Percentiles rank a stretch among this genome's conserved stretches.
Evolutionary conservation across 768 basidiomycete species (phyloP).

Genomic region (Mycena chlorophos): DNA sequence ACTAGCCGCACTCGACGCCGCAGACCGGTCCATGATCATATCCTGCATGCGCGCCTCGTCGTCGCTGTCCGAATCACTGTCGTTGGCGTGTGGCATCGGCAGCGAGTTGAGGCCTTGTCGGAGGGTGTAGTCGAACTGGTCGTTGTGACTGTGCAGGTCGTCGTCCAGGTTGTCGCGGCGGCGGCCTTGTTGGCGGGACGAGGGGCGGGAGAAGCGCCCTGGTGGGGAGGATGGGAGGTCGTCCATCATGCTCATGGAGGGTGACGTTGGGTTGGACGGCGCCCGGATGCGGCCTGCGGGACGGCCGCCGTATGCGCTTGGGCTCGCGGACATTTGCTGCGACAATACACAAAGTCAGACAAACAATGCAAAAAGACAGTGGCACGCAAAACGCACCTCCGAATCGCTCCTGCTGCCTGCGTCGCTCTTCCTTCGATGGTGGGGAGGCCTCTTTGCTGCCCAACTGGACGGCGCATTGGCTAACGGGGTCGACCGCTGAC

Average conservation of each 20-base stretch:
- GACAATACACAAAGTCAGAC: slow-evolving; percentile 13
- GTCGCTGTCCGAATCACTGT: slow-evolving; percentile 52
- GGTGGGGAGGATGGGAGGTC: slow-evolving; percentile 42
- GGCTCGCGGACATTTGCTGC: slow-evolving; percentile 42
- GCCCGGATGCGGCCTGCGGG: slow-evolving; percentile 54
- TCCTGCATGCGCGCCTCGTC: slow-evolving; percentile 53
- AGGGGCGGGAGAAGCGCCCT: slow-evolving; percentile 53
- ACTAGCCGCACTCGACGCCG: slow-evolving; percentile 56
- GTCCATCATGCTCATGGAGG: slow-evolving; percentile 31
- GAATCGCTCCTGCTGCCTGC: slow-evolving; percentile 76
- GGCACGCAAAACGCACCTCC: slow-evolving; percentile 63
- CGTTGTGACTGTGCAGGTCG: slow-evolving; percentile 23
- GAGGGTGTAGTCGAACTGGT: slow-evolving; percentile 45
- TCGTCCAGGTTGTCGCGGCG: slow-evolving; percentile 26
- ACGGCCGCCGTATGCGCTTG: slow-evolving; percentile 45
- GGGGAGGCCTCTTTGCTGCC: slow-evolving; percentile 60
- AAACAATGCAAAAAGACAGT: slow-evolving; percentile 7
- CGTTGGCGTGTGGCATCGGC: slow-evolving; percentile 55
- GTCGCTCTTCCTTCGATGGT: slow-evolving; percentile 69
- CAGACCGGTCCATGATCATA: slow-evolving; percentile 57
- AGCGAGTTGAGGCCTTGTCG: slow-evolving; percentile 42
- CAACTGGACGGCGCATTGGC: slow-evolving; percentile 72
- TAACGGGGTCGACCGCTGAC: slow-evolving; percentile 73
- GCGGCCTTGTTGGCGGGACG: slow-evolving; percentile 48
- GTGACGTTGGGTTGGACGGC: slow-evolving; percentile 73